Conservation (phyloP, 768 basidiomycete genomes). For the Xerocomellus intermedius region DNA sequence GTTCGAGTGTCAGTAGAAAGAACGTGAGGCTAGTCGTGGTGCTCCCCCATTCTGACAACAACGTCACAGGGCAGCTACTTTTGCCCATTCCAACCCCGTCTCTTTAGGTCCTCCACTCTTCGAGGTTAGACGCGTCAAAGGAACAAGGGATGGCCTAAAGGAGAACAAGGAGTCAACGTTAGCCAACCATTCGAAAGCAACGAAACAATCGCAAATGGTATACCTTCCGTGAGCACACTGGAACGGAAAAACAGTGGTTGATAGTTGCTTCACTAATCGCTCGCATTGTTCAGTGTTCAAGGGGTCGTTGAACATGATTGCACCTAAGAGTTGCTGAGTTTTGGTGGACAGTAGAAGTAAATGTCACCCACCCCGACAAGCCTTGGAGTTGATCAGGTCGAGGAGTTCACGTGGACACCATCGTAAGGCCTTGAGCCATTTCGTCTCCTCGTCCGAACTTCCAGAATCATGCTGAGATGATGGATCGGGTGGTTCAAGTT, state of each 20-base stretch:
- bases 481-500: slow-evolving; percentile 22
- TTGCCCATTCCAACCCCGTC: slow-evolving; percentile 26
- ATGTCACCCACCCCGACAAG: slow-evolving; percentile 75
- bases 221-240: slow-evolving; percentile 96
- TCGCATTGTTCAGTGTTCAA: slow-evolving; percentile 68
- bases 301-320: slow-evolving; percentile 94
- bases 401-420: slow-evolving; percentile 82
- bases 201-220: not conserved
- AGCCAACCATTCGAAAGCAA: not conserved
- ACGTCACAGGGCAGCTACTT: slow-evolving; percentile 17
- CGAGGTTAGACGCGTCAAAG: slow-evolving; percentile 37
- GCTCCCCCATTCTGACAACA: not conserved
- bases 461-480: slow-evolving; percentile 9
- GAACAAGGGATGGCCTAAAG: slow-evolving; percentile 54
- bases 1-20: too few relatives aligned
- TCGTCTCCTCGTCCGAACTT: slow-evolving; percentile 21
- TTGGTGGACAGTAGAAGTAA: not conserved
- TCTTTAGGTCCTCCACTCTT: slow-evolving; percentile 10
- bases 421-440: slow-evolving; percentile 72
- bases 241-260: slow-evolving; percentile 80
- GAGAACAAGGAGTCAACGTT: not conserved
- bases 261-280: slow-evolving; percentile 63
- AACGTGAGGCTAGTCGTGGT: not conserved
- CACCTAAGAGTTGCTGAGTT: slow-evolving; percentile 51
- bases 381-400: slow-evolving; percentile 90